Conservation (phyloP, 495 filamentous ascomycete genomes). For the Penicilliopsis zonata region DNA sequence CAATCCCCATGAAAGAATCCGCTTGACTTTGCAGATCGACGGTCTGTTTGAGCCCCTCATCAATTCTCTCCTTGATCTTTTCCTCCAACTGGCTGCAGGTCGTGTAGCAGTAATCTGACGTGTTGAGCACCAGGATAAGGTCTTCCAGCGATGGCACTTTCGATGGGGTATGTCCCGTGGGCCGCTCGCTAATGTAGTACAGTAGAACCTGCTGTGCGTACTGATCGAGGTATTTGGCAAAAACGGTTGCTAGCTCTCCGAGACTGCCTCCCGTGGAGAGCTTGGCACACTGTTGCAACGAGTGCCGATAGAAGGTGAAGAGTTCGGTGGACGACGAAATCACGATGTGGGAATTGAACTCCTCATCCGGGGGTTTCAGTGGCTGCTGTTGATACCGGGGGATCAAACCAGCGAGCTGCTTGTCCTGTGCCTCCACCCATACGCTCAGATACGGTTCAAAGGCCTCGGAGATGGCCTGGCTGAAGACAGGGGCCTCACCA, state of each 20-base stretch:
- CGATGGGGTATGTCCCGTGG: slow-evolving; percentile 34
- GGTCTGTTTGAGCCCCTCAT: slow-evolving; percentile 56
- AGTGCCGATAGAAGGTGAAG: slow-evolving; percentile 89
- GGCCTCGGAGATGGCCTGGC: slow-evolving; percentile 88
- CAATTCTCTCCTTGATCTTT: slow-evolving; percentile 83
- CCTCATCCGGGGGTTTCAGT: slow-evolving; percentile 70
- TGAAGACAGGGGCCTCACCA: slow-evolving; percentile 66
- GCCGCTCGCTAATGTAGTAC: slow-evolving; percentile 55
- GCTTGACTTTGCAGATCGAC: slow-evolving; percentile 87
- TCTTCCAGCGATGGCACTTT: slow-evolving; percentile 58
- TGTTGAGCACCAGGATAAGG: slow-evolving; percentile 78
- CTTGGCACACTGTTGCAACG: slow-evolving; percentile 88
- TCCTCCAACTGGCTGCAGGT: slow-evolving; percentile 89
- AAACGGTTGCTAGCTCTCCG: slow-evolving; percentile 70
- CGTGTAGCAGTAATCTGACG: slow-evolving; percentile 92
- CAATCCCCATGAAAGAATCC: slow-evolving; percentile 91
- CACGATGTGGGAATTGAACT: slow-evolving; percentile 82
- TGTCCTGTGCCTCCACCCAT: slow-evolving; percentile 95
- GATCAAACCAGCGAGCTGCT: slow-evolving; percentile 72
- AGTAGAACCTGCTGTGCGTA: slow-evolving; percentile 91
- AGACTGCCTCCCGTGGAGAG: slow-evolving; percentile 81
- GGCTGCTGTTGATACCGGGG: slow-evolving; percentile 83
- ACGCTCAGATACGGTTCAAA: slow-evolving; percentile 95
- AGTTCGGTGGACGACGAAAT: slow-evolving; percentile 90
- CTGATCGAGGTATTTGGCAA: slow-evolving; percentile 88